Evolutionary conservation across 164 flowering plant species (phyloP).

Genomic region (Annona cherimola): DNA sequence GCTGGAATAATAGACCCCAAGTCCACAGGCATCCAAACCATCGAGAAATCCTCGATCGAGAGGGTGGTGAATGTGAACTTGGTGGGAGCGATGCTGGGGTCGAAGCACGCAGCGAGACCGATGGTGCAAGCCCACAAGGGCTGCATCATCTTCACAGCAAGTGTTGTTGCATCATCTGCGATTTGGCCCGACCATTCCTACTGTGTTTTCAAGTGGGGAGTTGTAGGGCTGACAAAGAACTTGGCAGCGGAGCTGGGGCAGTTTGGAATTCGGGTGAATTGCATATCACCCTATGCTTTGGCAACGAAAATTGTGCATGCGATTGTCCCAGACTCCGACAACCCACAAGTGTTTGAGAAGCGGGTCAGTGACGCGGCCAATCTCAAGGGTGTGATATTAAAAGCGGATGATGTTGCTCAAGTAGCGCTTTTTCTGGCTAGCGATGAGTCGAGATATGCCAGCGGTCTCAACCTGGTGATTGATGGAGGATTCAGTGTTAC

Average conservation of each 20-base stretch:
- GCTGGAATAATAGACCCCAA: slow-evolving; percentile 33
- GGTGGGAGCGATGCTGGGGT: slow-evolving; percentile 26
- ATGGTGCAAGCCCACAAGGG: slow-evolving; percentile 4
- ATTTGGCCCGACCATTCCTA: slow-evolving; percentile 16
- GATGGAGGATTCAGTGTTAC: slow-evolving; percentile 3
- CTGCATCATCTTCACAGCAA: slow-evolving; percentile 1
- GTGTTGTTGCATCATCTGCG: neutral
- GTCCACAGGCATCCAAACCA: neutral
- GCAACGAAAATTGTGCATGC: too few relatives aligned
- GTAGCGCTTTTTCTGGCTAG: slow-evolving; percentile 7
- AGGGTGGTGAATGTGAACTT: slow-evolving; percentile 24
- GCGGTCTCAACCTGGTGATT: slow-evolving; percentile 8
- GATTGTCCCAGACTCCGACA: too few relatives aligned
- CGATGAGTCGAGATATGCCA: slow-evolving; percentile 9
- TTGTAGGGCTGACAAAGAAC: slow-evolving; percentile 31
- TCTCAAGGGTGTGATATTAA: neutral
- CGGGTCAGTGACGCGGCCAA: neutral
- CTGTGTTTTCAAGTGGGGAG: slow-evolving; percentile 34
- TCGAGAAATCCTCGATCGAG: slow-evolving; percentile 14
- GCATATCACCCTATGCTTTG: neutral
- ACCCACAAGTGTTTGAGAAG: too few relatives aligned
- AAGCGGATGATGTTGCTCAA: slow-evolving; percentile 8
- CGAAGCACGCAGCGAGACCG: slow-evolving; percentile 18
- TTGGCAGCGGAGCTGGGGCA: slow-evolving; percentile 32
- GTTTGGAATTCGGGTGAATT: slow-evolving; percentile 25